phyloP scores from a whole-genome alignment of 1,284 basidiomycete species.

The Phellinidium pouzarii region DNA sequence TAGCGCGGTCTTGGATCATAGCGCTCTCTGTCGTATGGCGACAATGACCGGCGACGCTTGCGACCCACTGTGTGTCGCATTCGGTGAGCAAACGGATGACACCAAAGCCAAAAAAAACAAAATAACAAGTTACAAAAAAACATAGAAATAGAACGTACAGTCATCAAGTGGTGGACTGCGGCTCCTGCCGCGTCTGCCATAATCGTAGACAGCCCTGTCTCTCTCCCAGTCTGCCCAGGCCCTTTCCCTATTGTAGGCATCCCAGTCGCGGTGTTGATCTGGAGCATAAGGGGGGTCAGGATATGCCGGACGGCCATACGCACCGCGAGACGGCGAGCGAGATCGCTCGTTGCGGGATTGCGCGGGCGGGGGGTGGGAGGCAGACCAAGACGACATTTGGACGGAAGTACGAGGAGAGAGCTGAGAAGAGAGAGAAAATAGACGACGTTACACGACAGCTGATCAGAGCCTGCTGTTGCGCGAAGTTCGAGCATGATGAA shows the following conservation, averaged over 20 bases:
- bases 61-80: conserved; percentile 40
- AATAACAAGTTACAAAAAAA: too few species aligned
- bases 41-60: conserved; percentile 78
- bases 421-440: conserved; percentile 49
- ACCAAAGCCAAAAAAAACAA: too few species aligned
- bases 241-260: conserved; percentile 64
- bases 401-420: conserved; percentile 6
- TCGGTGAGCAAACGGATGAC: conserved; percentile 5
- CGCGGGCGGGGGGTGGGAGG: conserved; percentile 57
- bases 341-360: conserved; percentile 73
- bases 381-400: conserved; percentile 53
- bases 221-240: conserved; percentile 58
- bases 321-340: conserved; percentile 58
- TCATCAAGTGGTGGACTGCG: conserved; percentile 66
- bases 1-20: conserved; percentile 75
- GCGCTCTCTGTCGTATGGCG: conserved; percentile 78
- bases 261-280: conserved; percentile 61
- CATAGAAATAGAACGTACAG: too few species aligned
- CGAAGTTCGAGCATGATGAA: conserved; percentile 76
- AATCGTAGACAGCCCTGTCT: conserved; percentile 55
- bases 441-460: conserved; percentile 53
- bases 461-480: conserved; percentile 55
- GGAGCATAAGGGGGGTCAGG: conserved; percentile 48
- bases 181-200: conserved; percentile 60
- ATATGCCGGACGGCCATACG: conserved; percentile 49